Evolutionary conservation across 2,329 filamentous ascomycete genomes (phyloP).

Genomic region (Orbilia ellipsospora): DNA sequence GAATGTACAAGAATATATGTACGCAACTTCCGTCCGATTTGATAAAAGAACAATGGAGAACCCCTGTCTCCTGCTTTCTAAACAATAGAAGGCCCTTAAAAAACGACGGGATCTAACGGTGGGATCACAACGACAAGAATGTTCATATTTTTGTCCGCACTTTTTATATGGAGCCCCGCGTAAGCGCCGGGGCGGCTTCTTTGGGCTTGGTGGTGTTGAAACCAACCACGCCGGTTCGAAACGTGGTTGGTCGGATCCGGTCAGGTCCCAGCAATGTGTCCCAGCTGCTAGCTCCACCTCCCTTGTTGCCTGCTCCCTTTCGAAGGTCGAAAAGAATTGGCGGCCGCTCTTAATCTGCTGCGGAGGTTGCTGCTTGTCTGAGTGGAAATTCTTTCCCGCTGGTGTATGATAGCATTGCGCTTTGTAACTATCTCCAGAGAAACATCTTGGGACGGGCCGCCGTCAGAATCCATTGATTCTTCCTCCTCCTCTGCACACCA

Average conservation of each 20-base stretch:
- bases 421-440: too few species aligned
- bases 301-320: constrained; percentile 5
- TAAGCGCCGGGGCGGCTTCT: constrained; percentile 52
- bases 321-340: too few species aligned
- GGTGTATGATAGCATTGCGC: background rate
- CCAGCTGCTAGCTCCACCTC: constrained; percentile 37
- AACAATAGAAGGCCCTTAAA: constrained; percentile 18
- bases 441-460: too few species aligned
- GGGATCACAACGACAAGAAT: constrained; percentile 19
- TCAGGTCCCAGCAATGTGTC: constrained; percentile 1
- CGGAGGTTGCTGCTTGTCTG: too few species aligned
- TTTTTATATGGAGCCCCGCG: constrained; percentile 42
- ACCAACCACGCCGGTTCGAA: constrained; percentile 54
- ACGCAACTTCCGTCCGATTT: constrained; percentile 18
- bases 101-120: constrained; percentile 31
- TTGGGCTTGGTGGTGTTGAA: constrained; percentile 55
- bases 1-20: too few species aligned
- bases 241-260: constrained; percentile 53
- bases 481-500: constrained; percentile 34
- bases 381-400: background rate
- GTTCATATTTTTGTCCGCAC: background rate
- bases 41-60: constrained; percentile 24
- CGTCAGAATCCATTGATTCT: background rate
- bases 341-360: too few species aligned
- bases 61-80: background rate